A percentile compares a stretch with the other conserved stretches of the same genome.
These are phyloP conservation scores for Fusarium papillatum DNA, from an alignment of 2,329 filamentous ascomycete genomes.

Conservation along the genomic window DNA sequence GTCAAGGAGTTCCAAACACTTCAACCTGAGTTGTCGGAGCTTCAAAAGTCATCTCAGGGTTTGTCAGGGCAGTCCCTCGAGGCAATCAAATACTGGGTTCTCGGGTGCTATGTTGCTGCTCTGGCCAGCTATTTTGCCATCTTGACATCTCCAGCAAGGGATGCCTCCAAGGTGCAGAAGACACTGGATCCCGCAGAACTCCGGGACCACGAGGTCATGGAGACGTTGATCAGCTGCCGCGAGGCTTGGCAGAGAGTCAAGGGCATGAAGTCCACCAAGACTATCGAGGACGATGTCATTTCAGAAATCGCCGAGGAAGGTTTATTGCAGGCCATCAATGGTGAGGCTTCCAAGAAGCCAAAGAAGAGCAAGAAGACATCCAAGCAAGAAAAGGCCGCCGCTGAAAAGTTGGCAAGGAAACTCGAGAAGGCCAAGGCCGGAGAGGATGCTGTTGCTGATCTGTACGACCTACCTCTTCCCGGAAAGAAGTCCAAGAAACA, in stretches of 20 bases:
- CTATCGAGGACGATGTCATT: slow-evolving; percentile 48
- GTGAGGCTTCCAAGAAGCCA: slow-evolving; percentile 43
- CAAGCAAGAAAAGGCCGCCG: slow-evolving; percentile 52
- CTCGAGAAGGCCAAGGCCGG: slow-evolving; percentile 70
- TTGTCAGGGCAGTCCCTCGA: slow-evolving; percentile 67
- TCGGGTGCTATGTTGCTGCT: slow-evolving; percentile 88
- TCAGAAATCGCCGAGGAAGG: slow-evolving; percentile 42
- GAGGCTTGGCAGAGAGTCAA: slow-evolving; percentile 85
- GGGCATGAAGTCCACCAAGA: slow-evolving; percentile 67
- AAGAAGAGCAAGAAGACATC: slow-evolving; percentile 46
- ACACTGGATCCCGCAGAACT: slow-evolving; percentile 83
- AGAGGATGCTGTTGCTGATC: slow-evolving; percentile 78
- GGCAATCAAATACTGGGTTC: slow-evolving; percentile 81
- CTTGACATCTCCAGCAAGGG: slow-evolving; percentile 83
- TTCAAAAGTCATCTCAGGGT: slow-evolving; percentile 70
- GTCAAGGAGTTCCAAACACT: slow-evolving; percentile 84
- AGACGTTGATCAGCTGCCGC: slow-evolving; percentile 82
- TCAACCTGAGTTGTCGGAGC: slow-evolving; percentile 72
- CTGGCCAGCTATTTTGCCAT: slow-evolving; percentile 96
- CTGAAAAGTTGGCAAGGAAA: slow-evolving; percentile 56
- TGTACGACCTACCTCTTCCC: slow-evolving; percentile 72
- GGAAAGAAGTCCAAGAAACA: slow-evolving; percentile 60
- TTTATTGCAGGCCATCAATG: slow-evolving; percentile 41
- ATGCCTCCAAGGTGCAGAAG: slow-evolving; percentile 64
- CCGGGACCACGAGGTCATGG: slow-evolving; percentile 93